These are phyloP conservation scores for Aspergillus funiculosus DNA, from an alignment of 495 filamentous ascomycete genomes.

Conservation along the genomic window DNA sequence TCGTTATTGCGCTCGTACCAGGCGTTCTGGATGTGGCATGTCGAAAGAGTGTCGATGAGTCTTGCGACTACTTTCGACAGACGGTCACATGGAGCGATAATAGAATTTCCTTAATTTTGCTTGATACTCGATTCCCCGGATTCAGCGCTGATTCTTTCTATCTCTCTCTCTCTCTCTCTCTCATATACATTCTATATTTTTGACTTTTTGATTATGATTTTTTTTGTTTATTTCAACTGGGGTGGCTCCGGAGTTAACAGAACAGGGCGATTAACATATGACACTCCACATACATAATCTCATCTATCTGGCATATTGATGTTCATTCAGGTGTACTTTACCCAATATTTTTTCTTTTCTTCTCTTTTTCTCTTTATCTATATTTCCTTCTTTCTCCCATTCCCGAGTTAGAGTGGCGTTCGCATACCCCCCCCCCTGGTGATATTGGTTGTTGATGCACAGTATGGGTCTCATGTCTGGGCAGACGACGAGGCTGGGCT, in stretches of 20 bases:
- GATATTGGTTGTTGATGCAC: slow-evolving; percentile 13
- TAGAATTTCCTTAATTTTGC: slow-evolving; percentile 5
- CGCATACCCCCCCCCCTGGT: slow-evolving; percentile 20
- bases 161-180: slow-evolving; percentile 8
- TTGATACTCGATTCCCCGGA: slow-evolving; percentile 28
- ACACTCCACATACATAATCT: slow-evolving; percentile 12
- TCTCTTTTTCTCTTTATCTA: slow-evolving; percentile 9
- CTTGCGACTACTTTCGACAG: background rate
- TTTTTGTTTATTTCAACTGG: slow-evolving; percentile 1
- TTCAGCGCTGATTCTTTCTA: slow-evolving; percentile 20
- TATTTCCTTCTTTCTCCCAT: background rate
- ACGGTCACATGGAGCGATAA: slow-evolving; percentile 1
- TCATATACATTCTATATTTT: too few species aligned
- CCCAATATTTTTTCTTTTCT: slow-evolving; percentile 7
- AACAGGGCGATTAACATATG: slow-evolving; percentile 19
- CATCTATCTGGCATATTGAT: background rate
- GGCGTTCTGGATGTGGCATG: too few species aligned
- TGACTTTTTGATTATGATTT: background rate
- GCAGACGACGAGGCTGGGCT: slow-evolving; percentile 1
- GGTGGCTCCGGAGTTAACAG: slow-evolving; percentile 24
- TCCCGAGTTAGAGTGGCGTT: slow-evolving; percentile 15
- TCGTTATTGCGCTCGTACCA: too few species aligned
- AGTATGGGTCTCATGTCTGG: slow-evolving; percentile 10
- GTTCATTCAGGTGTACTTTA: slow-evolving; percentile 2
- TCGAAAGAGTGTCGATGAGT: too few species aligned